Base-by-base conservation (phyloP, 2,329 filamentous ascomycete genomes). In the Pyrenochaeta sp. region DNA sequence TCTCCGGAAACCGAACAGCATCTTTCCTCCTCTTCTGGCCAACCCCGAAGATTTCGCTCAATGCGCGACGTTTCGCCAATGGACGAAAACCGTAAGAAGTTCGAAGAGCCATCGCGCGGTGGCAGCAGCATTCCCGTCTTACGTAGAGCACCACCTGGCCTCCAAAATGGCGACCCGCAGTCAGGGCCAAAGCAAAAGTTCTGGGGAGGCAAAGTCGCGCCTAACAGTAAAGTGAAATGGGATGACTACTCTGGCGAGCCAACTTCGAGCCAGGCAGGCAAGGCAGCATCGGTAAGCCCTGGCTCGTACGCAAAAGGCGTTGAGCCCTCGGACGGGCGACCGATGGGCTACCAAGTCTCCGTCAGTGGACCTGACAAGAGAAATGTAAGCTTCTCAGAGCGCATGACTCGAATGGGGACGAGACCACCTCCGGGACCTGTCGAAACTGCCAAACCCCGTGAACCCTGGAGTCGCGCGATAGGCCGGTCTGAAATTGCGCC, bases 401-500 rank as follows among this genome's bases (percentile, higher is more conserved):
- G 69, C 23, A 63, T 68, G 15, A 60, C 59, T 33, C 64, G 68
- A 29, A 59, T 71, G 30, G 63, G 63, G 12, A 56, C 61, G 17
- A 70, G 62, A 39, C 57, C 65, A 18, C 48, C 67, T 14, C 61
- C 64, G n/a, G 43, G 66, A n/a, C 54, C 64, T 56, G 75, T 79
- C 47, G 78, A 82, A 21, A 78, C 68, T 7, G 35, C 35, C 45
- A 79, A 87, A 4, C 66, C 63, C 48, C 74, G 75, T 37, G 76
- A 79, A 47, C 79, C 87, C 51, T 92, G 90, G 90, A 88, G 87
- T 64, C 90, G 90, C 15, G 86, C 87, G 32, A 91, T 87, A 69
- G 90, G 90, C 23, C 85, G 90, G 60, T 82, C 82, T 36, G 79
- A 84, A 31, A 80, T 91, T 50, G 83, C 90, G 30, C 82, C 83